Conservation (phyloP, 768 basidiomycete species). For the Mycena pura region DNA sequence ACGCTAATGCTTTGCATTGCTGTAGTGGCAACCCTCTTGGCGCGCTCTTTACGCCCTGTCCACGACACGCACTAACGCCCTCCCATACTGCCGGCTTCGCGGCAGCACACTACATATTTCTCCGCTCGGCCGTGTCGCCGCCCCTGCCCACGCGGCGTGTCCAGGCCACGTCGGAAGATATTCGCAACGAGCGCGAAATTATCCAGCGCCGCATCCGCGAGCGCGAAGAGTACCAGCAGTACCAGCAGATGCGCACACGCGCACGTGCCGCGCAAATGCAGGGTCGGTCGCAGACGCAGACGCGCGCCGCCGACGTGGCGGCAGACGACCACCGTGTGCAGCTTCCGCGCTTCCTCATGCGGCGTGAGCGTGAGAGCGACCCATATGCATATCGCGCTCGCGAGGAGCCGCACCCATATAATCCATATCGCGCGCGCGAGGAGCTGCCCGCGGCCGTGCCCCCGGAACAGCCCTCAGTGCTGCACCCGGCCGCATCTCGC, state of each 20-base stretch:
- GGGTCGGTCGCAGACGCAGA: background rate
- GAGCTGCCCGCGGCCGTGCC: no score
- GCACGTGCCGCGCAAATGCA: conserved; percentile 6
- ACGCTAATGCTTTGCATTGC: background rate
- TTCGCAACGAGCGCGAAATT: conserved; percentile 8
- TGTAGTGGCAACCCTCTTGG: conserved; percentile 24
- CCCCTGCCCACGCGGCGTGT: conserved; percentile 10
- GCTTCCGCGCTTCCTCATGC: background rate
- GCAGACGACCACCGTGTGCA: background rate
- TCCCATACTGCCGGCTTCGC: conserved; percentile 7
- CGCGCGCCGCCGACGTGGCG: background rate
- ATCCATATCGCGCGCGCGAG: no score
- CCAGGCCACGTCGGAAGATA: background rate
- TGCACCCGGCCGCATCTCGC: background rate
- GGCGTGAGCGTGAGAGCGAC: background rate
- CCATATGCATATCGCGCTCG: no score
- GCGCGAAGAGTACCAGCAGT: conserved; percentile 14
- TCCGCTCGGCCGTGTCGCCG: conserved; percentile 21
- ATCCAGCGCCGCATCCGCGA: conserved; percentile 16
- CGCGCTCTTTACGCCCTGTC: conserved; percentile 18
- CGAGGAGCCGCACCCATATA: no score
- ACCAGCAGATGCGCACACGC: conserved; percentile 14
- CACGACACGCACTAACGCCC: conserved; percentile 6
- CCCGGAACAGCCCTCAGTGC: no score
- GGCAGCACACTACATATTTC: conserved; percentile 21